Conservation (phyloP, 306 rosid genomes). For the Lotus japonicus region DNA sequence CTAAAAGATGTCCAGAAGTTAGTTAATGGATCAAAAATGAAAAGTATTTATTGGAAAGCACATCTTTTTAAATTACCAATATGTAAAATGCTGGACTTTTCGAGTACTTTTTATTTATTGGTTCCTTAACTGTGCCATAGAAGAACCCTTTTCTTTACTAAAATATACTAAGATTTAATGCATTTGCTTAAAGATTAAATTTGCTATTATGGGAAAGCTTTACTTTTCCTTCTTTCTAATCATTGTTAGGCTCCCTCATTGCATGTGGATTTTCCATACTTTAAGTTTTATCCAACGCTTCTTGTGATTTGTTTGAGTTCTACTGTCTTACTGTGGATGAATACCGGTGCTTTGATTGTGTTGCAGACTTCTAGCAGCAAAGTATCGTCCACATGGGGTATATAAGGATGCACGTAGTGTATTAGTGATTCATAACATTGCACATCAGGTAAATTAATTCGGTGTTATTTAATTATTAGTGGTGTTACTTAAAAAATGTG, state of each 20-base stretch:
- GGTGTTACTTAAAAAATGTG: background rate
- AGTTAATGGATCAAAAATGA: no score
- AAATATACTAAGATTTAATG: background rate
- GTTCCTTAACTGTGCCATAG: no score
- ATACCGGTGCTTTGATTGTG: constrained; percentile 19
- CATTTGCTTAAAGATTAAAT: background rate
- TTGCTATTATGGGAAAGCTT: background rate
- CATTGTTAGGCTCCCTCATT: background rate
- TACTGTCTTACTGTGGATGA: constrained; percentile 17
- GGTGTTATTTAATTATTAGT: background rate
- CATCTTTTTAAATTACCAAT: no score
- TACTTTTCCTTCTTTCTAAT: background rate
- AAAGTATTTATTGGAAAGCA: no score
- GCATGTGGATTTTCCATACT: constrained; percentile 1
- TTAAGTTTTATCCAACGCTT: constrained; percentile 5
- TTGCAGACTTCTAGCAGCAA: constrained; percentile 79
- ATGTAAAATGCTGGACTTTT: no score
- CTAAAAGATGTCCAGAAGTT: no score
- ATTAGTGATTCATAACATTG: constrained; percentile 78
- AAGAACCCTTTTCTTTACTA: background rate
- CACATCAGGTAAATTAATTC: constrained; percentile 61
- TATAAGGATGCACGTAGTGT: constrained; percentile 79
- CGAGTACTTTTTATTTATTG: no score
- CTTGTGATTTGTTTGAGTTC: constrained; percentile 5
- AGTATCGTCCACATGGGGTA: constrained; percentile 77